Base-by-base conservation (phyloP, 2,329 filamentous ascomycete species). In the Penicillium sp. region DNA sequence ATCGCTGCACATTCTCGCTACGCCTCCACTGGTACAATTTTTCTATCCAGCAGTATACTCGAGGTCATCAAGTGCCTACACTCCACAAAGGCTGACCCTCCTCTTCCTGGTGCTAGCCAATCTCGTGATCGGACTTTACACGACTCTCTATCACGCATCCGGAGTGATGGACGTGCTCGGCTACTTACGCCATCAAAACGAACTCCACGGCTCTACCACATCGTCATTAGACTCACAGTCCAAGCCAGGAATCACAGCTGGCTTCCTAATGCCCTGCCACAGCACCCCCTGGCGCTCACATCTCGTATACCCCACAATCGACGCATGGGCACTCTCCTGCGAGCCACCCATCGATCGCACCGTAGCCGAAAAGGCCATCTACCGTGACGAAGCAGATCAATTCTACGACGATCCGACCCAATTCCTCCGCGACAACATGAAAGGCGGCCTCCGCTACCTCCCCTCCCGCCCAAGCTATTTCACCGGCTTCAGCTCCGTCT, bases 181-280 rank as follows among this genome's bases (percentile, higher is more conserved):
- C 62, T 92, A 89, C 73, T 83, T 99, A 50, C 89, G 94, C n/a
- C 74, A 80, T 41, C 84, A 91, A 69, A 92, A 92, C 73, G 85
- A 90, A 73, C 75, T 75, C 46, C 76, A 85, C 54, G 37, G 50
- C 54, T 37, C 57, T 22, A 22, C 4, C 22, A 24, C 2, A 14
- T 44, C 39, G 14, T 41, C 49, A 1, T 9, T 44, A 11, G 43
- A 47, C 22, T 22, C 3, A 5, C 16, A 71, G 43, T 60, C 67
- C 24, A 65, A 54, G 11, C 69, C 70, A 2, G 70, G 71, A 19
- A 82, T 83, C 31, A 83, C 83, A 3, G 80, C 88, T 36, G 89
- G 89, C 19, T 97, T 98, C 77, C 83, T 99, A 24, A 96, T 93
- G 84, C 95, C 95, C 10, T 99, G 95, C 78, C 95, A 99, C 80